Conservation (phyloP, 2,329 filamentous ascomycete species). For the Colletotrichum endophyticum region DNA sequence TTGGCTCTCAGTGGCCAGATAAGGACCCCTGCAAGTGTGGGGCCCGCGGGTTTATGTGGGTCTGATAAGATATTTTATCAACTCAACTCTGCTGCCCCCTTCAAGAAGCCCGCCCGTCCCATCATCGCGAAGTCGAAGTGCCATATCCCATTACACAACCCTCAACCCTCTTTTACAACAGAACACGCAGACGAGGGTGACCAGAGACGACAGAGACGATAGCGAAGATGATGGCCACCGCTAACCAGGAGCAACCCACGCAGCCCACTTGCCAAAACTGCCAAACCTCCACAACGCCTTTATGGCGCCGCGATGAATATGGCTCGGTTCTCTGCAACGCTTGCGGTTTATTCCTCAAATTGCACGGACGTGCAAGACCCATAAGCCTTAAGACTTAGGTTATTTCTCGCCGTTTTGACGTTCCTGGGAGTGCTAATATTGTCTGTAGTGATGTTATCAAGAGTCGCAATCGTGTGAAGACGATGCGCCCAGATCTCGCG, state of each 20-base stretch:
- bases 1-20: not conserved
- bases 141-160: not conserved
- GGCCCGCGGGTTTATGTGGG: not conserved
- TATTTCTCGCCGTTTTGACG: too few species aligned
- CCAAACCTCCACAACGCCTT: conserved; percentile 89
- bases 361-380: conserved; percentile 66
- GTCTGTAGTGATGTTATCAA: conserved; percentile 82
- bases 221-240: conserved; percentile 54
- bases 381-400: not conserved
- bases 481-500: conserved; percentile 76
- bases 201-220: not conserved
- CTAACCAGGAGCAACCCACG: conserved; percentile 62
- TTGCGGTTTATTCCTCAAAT: conserved; percentile 95
- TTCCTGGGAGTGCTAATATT: too few species aligned
- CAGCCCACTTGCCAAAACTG: conserved; percentile 98
- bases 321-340: conserved; percentile 98
- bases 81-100: not conserved
- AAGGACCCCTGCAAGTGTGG: not conserved
- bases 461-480: conserved; percentile 97
- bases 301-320: conserved; percentile 97
- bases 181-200: not conserved
- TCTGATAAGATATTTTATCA: not conserved
- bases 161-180: not conserved
- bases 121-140: not conserved
- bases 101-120: not conserved